phyloP scores from a whole-genome alignment of 768 basidiomycete species.

The Naganishia friedmannii region DNA sequence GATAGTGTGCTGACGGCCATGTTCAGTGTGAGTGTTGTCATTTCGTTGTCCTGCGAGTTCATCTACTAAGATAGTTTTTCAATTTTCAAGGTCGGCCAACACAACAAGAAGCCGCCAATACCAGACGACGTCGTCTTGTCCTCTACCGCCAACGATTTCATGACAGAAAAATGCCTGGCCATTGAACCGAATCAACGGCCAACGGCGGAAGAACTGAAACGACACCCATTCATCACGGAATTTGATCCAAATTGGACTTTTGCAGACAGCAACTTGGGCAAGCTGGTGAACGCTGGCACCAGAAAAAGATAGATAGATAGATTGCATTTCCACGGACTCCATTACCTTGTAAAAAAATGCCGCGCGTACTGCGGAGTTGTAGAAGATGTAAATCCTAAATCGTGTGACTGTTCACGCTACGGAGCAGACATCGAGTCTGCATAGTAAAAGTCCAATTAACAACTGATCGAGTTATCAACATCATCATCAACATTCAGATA shows the following conservation, averaged over 20 bases:
- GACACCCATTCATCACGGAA: slow-evolving; percentile 61
- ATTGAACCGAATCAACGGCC: slow-evolving; percentile 84
- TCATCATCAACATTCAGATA: too few species aligned
- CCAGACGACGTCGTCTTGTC: slow-evolving; percentile 77
- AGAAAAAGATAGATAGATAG: slow-evolving; percentile 12
- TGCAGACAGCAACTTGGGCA: slow-evolving; percentile 46
- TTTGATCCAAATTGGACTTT: slow-evolving; percentile 48
- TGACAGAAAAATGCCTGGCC: slow-evolving; percentile 76
- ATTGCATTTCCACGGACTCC: neutral
- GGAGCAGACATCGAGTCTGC: too few species aligned
- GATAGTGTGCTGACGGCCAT: slow-evolving; percentile 86
- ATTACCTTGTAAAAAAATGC: slow-evolving; percentile 9
- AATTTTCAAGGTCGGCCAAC: slow-evolving; percentile 60
- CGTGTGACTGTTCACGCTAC: too few species aligned
- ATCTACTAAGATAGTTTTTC: neutral
- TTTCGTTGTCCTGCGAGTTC: neutral
- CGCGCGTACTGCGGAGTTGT: neutral
- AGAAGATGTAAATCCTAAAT: too few species aligned
- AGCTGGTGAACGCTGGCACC: slow-evolving; percentile 37
- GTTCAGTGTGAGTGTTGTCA: slow-evolving; percentile 68
- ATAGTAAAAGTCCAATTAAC: too few species aligned
- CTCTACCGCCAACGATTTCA: slow-evolving; percentile 75
- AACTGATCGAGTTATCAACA: too few species aligned
- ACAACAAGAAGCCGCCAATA: slow-evolving; percentile 79
- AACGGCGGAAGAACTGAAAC: slow-evolving; percentile 70